Evolutionary conservation across 2,329 filamentous ascomycete species (phyloP), one percentile per base, ranked within the genome.

Genomic region (Blastomyces emzantsi): DNA sequence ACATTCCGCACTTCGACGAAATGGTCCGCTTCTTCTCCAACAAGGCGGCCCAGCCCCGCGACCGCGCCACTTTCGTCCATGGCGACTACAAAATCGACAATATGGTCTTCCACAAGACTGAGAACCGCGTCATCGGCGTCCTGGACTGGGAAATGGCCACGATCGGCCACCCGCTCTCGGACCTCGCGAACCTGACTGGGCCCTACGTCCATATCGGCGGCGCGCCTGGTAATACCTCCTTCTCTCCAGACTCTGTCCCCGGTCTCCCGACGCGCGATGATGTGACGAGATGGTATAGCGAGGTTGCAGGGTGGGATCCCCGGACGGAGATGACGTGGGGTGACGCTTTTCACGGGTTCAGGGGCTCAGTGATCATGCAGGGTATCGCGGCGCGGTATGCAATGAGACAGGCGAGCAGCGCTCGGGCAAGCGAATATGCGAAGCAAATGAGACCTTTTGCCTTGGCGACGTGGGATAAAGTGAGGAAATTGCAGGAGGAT

Each of bases 81-180:
- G 94, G 94, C 45, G 94, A 99, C 76, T 99, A 93, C 81, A 99
- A 97, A 80, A 96, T 93, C 71, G 90, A 94, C 75, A 94, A 94
- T 70, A 75, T 93, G 68, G 86, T 94, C 51, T 99, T 96, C 75
- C 90, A 97, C 79, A 89, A 90, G 77, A 92, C 90, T 0, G 89
- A 93, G 74, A 86, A 92, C 6, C 82, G 87, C 62, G 92, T 97
- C 15, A 92, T 97, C 76, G 94, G 93, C 3, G 92, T 97, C 62
- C 79, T 97, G 6, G 94, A 99, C 78, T 97, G 93, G 93, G 94
- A 97, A 79, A 96, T 99, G 91, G 92, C 91, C 45, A 97, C 94
- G 0, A 87, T 97, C 62, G 94, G 94, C n/a, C 93, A 99, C 75
- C 94, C 94, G 0, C 83, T 97, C 28, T 93, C 90, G 6, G 94